Evolutionary conservation across 176 grass and related monocot genomes (phyloP).

Genomic region (Avena sativa): DNA sequence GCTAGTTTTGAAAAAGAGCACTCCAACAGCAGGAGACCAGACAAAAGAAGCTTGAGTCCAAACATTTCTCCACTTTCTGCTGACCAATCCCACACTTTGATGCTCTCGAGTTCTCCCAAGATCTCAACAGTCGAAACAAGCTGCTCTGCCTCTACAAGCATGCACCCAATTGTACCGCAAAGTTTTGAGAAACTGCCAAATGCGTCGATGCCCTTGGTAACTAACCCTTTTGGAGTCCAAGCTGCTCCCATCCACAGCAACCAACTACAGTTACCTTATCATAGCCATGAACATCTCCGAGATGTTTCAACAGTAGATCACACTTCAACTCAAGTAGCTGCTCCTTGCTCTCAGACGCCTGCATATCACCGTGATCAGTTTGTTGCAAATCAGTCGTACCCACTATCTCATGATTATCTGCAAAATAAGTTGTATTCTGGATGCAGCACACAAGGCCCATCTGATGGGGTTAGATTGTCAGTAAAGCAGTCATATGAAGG

Average conservation of each 20-base stretch:
- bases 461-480: conserved; percentile 22
- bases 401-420: conserved; percentile 19
- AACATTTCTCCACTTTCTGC: conserved; percentile 17
- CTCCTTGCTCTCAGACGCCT: conserved; percentile 12
- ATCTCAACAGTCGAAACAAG: conserved; percentile 44
- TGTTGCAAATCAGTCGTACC: conserved; percentile 33
- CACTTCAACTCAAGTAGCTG: conserved; percentile 42
- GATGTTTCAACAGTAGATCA: conserved; percentile 29
- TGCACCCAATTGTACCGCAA: conserved; percentile 20
- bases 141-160: conserved; percentile 37
- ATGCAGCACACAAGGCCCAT: conserved; percentile 11
- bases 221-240: conserved; percentile 26
- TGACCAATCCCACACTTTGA: not conserved
- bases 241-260: conserved; percentile 24
- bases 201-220: conserved; percentile 25
- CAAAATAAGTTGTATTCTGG: conserved; percentile 38
- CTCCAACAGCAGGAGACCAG: not conserved
- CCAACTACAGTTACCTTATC: conserved; percentile 29
- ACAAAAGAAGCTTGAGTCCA: conserved; percentile 32
- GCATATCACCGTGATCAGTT: conserved; percentile 17
- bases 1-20: conserved; percentile 26
- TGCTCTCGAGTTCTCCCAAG: not conserved
- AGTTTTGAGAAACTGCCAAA: conserved; percentile 11
- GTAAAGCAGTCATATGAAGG: conserved; percentile 22
- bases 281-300: not conserved